A percentile compares a stretch with the other conserved stretches of the same genome.
These are phyloP conservation scores for Pyrus communis DNA, from an alignment of 306 rosid species.

Conservation along the genomic window DNA sequence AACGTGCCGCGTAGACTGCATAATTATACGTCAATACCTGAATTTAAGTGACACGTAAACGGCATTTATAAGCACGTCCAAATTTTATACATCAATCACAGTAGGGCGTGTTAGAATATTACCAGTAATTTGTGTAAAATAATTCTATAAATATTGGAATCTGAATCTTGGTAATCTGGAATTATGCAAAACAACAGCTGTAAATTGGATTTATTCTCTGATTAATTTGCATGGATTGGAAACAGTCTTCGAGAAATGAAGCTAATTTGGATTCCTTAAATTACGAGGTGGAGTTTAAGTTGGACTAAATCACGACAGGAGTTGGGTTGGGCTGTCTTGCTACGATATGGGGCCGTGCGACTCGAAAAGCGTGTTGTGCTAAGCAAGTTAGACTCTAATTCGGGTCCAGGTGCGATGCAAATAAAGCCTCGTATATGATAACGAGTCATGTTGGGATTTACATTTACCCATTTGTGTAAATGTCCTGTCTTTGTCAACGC, in stretches of 20 bases:
- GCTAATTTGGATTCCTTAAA: not conserved
- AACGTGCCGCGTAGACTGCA: fast-evolving
- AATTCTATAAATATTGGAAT: not conserved
- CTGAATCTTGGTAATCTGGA: not conserved
- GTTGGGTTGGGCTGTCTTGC: not conserved
- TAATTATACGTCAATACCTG: not conserved
- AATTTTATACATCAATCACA: not conserved
- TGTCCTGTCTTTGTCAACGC: too few species aligned
- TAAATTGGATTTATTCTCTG: not conserved
- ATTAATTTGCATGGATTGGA: not conserved
- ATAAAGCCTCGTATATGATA: too few species aligned
- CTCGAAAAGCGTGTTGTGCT: not conserved
- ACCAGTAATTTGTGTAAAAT: not conserved
- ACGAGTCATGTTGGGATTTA: not conserved
- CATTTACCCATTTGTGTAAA: too few species aligned
- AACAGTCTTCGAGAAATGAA: not conserved
- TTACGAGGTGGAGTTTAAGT: not conserved
- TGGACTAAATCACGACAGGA: not conserved
- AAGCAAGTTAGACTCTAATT: too few species aligned
- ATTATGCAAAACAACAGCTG: not conserved
- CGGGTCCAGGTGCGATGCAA: too few species aligned
- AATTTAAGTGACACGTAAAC: too few species aligned
- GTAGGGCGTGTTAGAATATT: too few species aligned
- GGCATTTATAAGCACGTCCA: not conserved
- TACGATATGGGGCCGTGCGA: not conserved